Percentiles rank a stretch among this genome's conserved stretches.
Conservation (phyloP, 2,329 filamentous ascomycete genomes). For the Blastomyces emzantsi region DNA sequence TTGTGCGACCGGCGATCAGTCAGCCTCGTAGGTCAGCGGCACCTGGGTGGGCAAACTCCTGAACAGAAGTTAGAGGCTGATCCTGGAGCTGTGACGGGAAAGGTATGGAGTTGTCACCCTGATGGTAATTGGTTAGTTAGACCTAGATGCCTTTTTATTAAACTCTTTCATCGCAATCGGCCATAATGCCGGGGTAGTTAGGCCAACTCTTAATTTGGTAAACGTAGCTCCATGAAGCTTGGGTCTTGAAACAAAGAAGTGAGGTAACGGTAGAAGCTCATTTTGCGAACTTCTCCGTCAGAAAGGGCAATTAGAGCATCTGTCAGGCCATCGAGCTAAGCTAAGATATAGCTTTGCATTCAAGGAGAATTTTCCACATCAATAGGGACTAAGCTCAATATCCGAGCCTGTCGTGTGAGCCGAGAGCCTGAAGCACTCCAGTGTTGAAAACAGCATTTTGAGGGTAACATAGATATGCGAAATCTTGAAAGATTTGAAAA, state of each 20-base stretch:
- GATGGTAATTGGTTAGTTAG: neutral
- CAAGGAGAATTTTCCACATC: neutral
- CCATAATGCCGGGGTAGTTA: neutral
- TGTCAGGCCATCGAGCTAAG: neutral
- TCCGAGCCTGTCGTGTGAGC: too few relatives aligned
- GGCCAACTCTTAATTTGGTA: neutral
- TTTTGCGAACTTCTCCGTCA: neutral
- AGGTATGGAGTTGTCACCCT: too few relatives aligned
- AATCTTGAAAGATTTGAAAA: too few relatives aligned
- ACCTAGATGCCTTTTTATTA: neutral
- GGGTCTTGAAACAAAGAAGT: neutral
- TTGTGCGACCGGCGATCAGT: neutral
- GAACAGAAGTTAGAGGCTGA: neutral
- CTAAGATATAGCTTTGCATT: neutral
- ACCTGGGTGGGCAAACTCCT: neutral
- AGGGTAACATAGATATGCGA: too few relatives aligned
- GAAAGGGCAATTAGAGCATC: neutral
- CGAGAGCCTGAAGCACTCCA: too few relatives aligned
- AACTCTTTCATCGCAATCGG: neutral
- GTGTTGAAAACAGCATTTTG: too few relatives aligned
- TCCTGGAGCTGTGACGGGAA: neutral
- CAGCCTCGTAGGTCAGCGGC: neutral
- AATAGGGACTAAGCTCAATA: too few relatives aligned
- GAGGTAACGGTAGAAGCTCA: neutral
- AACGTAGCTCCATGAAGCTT: neutral